Evolutionary conservation across 2,329 filamentous ascomycete genomes (phyloP), one percentile per base, ranked within the genome.

Genomic region (Lachnellula occidentalis): DNA sequence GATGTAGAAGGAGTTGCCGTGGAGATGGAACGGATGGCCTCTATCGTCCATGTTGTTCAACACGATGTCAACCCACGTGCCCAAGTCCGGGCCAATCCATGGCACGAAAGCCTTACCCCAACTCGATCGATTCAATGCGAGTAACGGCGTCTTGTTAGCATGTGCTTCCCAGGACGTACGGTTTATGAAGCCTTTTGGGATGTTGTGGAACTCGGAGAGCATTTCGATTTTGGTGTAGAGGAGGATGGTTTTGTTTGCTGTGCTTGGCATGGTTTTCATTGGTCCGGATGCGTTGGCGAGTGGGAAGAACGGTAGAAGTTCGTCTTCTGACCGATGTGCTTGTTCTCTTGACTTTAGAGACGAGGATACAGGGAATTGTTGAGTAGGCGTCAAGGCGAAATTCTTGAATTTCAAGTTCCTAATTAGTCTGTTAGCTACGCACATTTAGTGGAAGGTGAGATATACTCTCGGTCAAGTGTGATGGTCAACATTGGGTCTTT

Each of bases 11-110:
- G 41, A 43, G 41, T 43, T 43, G 11, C 41, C 41, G 41, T 43
- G 41, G n/a, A 80, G 69, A 57, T 80, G 77, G 67, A 79, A 79
- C 1, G 77, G 76, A 63, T 79, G 76, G 46, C 71, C 70, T n/a
- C 72, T 72, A 0, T 54, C 53, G 63, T 78, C 74, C 36, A 69
- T 63, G 66, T 79, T 79, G 67, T 79, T 79, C 61, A 79, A 58
- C 15, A 78, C 70, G 22, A 79, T 72, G 56, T 78, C 72, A 27
- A 90, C 51, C 55, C 55, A 57, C 7, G 15, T n/a, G 1, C 34
- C 39, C 19, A 14, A 14, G 5, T 39, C 42, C 6, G 21, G 15
- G 12, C 42, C 8, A 9, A 47, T 15, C 3, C 19, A 49, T 2
- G 53, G 53, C 5, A 55, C 43, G n/a, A 55, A 55, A 8, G 34